A percentile compares a stretch with the other conserved stretches of the same genome.
Evolutionary conservation across 768 basidiomycete genomes (phyloP).

Genomic region (Rickenella mellea): DNA sequence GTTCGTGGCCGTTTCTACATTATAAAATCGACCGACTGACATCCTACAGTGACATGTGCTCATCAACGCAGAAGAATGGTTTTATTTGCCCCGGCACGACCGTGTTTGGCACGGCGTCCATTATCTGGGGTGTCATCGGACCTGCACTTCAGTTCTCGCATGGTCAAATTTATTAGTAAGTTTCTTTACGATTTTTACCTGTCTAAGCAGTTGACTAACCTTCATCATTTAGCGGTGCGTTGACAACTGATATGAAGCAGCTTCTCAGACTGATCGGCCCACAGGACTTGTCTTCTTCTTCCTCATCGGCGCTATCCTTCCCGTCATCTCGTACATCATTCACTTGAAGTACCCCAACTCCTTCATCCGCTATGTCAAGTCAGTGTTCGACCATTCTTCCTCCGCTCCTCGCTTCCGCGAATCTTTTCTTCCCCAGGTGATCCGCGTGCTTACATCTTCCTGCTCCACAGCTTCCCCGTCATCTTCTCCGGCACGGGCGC

Average conservation of each 20-base stretch:
- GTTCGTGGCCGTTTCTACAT: no score
- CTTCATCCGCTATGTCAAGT: background rate
- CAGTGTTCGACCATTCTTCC: background rate
- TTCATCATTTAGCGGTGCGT: conserved; percentile 25
- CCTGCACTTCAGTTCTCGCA: conserved; percentile 25
- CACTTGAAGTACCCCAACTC: conserved; percentile 17
- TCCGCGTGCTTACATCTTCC: conserved; percentile 21
- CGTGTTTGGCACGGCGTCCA: conserved; percentile 30
- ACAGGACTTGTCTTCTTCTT: conserved; percentile 20
- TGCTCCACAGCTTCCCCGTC: conserved; percentile 14
- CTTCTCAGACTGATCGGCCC: no score
- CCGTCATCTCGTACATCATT: conserved; percentile 23
- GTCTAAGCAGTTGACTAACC: conserved; percentile 17
- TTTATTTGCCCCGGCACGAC: conserved; percentile 27
- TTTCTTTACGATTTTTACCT: conserved; percentile 10
- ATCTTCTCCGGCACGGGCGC: conserved; percentile 17
- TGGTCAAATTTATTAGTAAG: conserved; percentile 26
- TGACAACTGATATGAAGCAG: conserved; percentile 23
- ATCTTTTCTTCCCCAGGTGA: background rate
- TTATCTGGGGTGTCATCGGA: conserved; percentile 25
- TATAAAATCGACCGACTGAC: no score
- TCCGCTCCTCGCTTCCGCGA: conserved; percentile 3
- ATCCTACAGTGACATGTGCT: no score
- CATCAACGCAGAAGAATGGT: conserved; percentile 18
- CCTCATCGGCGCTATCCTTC: conserved; percentile 25